Evolutionary conservation across 2,329 filamentous ascomycete species (phyloP), one percentile per base, ranked within the genome.

Genomic region (Aspergillus candidus): DNA sequence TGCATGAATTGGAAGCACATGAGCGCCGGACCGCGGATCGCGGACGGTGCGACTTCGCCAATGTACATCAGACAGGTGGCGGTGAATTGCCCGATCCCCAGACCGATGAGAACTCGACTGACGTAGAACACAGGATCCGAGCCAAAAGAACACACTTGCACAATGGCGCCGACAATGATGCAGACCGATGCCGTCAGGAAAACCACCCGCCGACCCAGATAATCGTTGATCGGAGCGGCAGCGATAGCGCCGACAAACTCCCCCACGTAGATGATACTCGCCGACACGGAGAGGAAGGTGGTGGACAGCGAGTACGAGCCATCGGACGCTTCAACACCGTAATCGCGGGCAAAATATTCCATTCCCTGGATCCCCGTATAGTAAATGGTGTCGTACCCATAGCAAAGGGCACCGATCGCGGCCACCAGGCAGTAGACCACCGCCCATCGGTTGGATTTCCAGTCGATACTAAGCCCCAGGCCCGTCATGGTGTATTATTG

Each of bases 181-280:
- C 59, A 63, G 6, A 56, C 15, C 2, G 65, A 62, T 2, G 61
- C 66, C 11, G 53, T 52, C 44, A 60, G 60, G 46, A 68, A 66
- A 6, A 65, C 62, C 2, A 53, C 49, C 39, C 63, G 64, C 13
- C 66, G 59, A 15, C 67, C 67, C 44, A 56, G 61, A 29, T 46
- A 40, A 37, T 69, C 66, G 47, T 68, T 70, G 47, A 68, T 60
- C 6, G 63, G 65, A 2, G 64, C 64, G 10, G 66, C 55, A 4
- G 52, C 31, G 4, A 69, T 47, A 5, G 66, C 60, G 31, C 67
- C 66, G 27, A 66, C 38, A 1, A 67, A 52, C 38, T 70, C 67
- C n/a, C 66, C 67, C 11, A 70, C 61, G 45, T 68, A 65, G 51
- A 70, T 69, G 37, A 62, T 60, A 10, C 63, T 67, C 6, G 66